A percentile compares a stretch with the other conserved stretches of the same genome.
Evolutionary conservation across 2,329 filamentous ascomycete genomes (phyloP).

Genomic region (Aspergillus ochraceoroseus): DNA sequence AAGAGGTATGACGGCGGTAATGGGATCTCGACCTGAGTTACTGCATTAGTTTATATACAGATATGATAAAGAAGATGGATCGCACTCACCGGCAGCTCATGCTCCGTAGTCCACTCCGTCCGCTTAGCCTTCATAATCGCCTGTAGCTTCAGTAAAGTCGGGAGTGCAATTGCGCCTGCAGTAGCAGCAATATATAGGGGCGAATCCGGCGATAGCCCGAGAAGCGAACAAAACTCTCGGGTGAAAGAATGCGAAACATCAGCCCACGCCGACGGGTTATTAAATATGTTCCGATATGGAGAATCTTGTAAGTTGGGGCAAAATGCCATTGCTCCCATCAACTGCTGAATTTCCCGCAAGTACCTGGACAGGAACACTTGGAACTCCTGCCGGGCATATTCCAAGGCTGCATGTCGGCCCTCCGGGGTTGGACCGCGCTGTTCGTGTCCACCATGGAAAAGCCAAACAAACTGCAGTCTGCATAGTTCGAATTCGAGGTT

Average conservation of each 20-base stretch:
- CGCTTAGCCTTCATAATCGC: constrained; percentile 81
- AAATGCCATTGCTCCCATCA: constrained; percentile 77
- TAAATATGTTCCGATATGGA: constrained; percentile 75
- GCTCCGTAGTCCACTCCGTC: constrained; percentile 89
- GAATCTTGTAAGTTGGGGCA: constrained; percentile 67
- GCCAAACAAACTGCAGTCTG: constrained; percentile 81
- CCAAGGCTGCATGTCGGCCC: constrained; percentile 54
- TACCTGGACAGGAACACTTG: constrained; percentile 69
- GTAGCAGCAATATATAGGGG: constrained; percentile 90
- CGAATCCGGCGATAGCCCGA: constrained; percentile 84
- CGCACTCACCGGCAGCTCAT: constrained; percentile 76
- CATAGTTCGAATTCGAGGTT: constrained; percentile 94
- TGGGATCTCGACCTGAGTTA: constrained; percentile 56
- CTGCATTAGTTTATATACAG: constrained; percentile 26
- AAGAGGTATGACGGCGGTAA: constrained; percentile 65
- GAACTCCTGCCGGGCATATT: constrained; percentile 73
- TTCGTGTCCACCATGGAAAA: constrained; percentile 67
- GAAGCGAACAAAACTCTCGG: constrained; percentile 85
- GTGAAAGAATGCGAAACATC: constrained; percentile 85
- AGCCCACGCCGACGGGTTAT: constrained; percentile 69
- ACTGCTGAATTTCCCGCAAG: constrained; percentile 70
- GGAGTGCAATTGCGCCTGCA: constrained; percentile 85
- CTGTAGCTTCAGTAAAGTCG: constrained; percentile 81
- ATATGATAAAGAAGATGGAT: background rate
- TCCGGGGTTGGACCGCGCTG: constrained; percentile 42